Base-by-base conservation (phyloP, 2,329 filamentous ascomycete genomes). In the Harringtonia aguacate region DNA sequence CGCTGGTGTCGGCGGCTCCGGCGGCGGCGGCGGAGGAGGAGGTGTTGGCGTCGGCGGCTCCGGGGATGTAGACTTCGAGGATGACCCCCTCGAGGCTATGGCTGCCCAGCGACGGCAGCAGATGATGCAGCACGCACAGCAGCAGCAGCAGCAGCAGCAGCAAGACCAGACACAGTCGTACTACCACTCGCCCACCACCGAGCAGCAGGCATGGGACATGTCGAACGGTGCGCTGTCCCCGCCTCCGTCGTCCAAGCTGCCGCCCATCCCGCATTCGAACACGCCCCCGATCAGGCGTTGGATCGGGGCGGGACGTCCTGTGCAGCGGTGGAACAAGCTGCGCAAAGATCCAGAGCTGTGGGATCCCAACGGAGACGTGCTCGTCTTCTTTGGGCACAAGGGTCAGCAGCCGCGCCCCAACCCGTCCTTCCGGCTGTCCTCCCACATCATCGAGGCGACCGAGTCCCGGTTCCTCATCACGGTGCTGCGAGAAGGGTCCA, bases 331-430 rank as follows among this genome's bases (percentile, higher is more conserved):
- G 73, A 76, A 74, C 51, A 76, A 75, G 53, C 60, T 77, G 3
- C 65, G 70, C 10, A 75, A 77, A 53, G 75, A 79, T 39, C 72
- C 73, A 2, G 75, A 79, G 50, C 58, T 79, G 3, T 80, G 75
- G 75, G 73, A 79, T 51, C 68, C 69, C 0, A 73, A 75, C 45
- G 76, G 76, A 20, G 76, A 80, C 47, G 75, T 77, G 14, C 59
- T 79, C 10, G 65, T 80, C 2, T 79, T 69, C 53, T 66, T 79
- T 7, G 66, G 69, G 0, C 64, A 68, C 21, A 66, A 65, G 48
- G 62, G 64, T 36, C 63, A 70, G 46, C 55, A 56, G 7, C 65
- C 65, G 4, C 60, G 67, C 2, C 66, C 68, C 0, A 67, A 68
- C 30, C 70, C 73, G 4, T 77, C 73, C 3, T 73, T 80, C 52